Base-by-base conservation (phyloP, 352 stramenopile genomes). In the Globisporangium yorkense region DNA sequence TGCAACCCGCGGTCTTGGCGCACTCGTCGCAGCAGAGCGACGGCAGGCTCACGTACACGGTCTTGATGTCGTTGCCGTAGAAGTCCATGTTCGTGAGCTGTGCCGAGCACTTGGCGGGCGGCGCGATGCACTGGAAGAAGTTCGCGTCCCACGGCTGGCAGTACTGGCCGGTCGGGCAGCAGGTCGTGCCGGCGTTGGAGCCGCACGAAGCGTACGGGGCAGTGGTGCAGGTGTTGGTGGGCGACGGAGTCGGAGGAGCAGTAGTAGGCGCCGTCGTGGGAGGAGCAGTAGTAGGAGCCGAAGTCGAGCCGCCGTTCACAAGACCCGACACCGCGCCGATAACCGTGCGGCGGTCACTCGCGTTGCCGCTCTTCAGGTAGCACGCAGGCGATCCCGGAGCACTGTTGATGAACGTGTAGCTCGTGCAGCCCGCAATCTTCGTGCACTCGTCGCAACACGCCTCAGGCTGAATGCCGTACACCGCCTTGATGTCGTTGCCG, bases 91-190 rank as follows among this genome's bases (percentile, higher is more conserved):
- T 56, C 5, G 72, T 74, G 3, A 50, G 9, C 39, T 77, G 71
- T 20, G 55, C 51, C 1, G 64, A 54, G 52, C 72, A 81, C 46
- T 75, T 65, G 9, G 64, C 20, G 9, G 72, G 72, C 0, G 65
- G 49, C 12, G 55, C 21, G 29, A 74, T 67, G 60, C 72, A 78
- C 62, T 80, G 72, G 60, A 74, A 80, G 33, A 59, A 74, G 57
- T 62, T 72, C n/a, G n/a, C n/a, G n/a, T n/a, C n/a, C 73, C 70
- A 83, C 4, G 74, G 73, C 39, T 78, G 69, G 59, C 71, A 80
- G 54, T 83, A 80, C 49, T 57, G 67, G 0, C 63, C 63, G 8
- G 37, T 59, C 21, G 70, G 65, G 33, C 72, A 78, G 55, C 72
- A 78, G 0, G 51, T 67, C 7, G 61, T 5, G 21, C 50, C 33